Conservation (phyloP, 345 rosid genomes). For the Aethionema arabicum region DNA sequence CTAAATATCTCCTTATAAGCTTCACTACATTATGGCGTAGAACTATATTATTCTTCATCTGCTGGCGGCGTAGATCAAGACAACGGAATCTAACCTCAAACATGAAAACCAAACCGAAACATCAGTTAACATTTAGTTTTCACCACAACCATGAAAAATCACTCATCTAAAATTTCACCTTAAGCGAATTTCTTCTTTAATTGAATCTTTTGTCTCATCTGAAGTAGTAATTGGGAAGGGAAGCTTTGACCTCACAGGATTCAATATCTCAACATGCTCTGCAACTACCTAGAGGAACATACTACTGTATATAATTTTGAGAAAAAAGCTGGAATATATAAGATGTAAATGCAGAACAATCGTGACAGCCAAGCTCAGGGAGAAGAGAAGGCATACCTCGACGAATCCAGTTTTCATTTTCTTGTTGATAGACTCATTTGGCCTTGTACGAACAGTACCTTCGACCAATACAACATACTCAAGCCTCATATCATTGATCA, state of each 20-base stretch:
- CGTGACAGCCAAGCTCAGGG: background rate
- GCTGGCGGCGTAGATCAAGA: constrained; percentile 92
- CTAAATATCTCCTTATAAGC: constrained; percentile 78
- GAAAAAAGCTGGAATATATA: constrained; percentile 5
- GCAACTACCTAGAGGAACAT: constrained; percentile 62
- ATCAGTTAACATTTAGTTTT: constrained; percentile 13
- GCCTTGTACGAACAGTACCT: constrained; percentile 73
- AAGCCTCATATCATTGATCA: constrained; percentile 67
- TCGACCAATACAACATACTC: constrained; percentile 83
- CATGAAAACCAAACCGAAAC: constrained; percentile 1
- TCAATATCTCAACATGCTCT: constrained; percentile 78
- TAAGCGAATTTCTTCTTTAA: constrained; percentile 84
- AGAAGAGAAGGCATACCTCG: constrained; percentile 52
- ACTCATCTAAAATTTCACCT: constrained; percentile 48
- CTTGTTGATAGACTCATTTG: constrained; percentile 71
- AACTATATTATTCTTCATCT: constrained; percentile 72
- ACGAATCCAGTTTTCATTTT: constrained; percentile 80
- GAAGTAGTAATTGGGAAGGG: constrained; percentile 81
- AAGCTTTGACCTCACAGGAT: constrained; percentile 76
- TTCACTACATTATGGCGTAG: constrained; percentile 89
- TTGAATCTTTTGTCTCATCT: constrained; percentile 73
- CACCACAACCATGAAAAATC: constrained; percentile 9
- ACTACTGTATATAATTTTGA: constrained; percentile 16
- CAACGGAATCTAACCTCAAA: constrained; percentile 62
- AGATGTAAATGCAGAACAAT: background rate